phyloP scores from a whole-genome alignment of 441 rosid species.

The Populus hybrid region DNA sequence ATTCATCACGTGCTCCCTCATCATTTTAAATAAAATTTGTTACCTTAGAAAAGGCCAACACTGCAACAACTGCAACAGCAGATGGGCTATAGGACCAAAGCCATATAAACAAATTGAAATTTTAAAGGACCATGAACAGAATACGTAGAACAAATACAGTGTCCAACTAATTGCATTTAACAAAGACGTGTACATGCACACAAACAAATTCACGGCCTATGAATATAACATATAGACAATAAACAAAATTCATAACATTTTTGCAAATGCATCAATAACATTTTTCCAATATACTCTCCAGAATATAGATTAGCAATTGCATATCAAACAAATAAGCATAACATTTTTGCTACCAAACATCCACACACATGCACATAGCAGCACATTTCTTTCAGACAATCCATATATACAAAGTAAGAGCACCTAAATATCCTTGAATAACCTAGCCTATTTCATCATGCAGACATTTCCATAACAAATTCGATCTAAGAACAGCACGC shows the following conservation, averaged over 20 bases:
- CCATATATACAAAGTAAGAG: not conserved
- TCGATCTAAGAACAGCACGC: not conserved
- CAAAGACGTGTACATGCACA: not conserved
- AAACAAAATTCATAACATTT: not conserved
- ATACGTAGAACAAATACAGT: not conserved
- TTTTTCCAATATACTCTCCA: not conserved
- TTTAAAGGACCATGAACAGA: not conserved
- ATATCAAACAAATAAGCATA: not conserved
- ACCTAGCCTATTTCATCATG: not conserved
- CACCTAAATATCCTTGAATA: not conserved
- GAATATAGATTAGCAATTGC: not conserved
- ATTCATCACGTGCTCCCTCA: not conserved
- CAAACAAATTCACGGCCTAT: not conserved
- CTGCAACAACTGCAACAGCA: not conserved
- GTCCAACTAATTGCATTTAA: not conserved
- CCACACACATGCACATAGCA: not conserved
- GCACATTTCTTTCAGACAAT: not conserved
- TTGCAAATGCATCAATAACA: not conserved
- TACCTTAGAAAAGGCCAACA: not conserved
- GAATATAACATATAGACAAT: not conserved
- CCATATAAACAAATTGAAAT: not conserved
- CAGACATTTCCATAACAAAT: not conserved
- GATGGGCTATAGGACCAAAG: not conserved
- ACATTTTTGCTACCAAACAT: not conserved
- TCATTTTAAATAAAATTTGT: not conserved